A percentile compares a stretch with the other conserved stretches of the same genome.
Evolutionary conservation across 2,329 filamentous ascomycete genomes (phyloP).

Genomic region (Botrytis aclada): DNA sequence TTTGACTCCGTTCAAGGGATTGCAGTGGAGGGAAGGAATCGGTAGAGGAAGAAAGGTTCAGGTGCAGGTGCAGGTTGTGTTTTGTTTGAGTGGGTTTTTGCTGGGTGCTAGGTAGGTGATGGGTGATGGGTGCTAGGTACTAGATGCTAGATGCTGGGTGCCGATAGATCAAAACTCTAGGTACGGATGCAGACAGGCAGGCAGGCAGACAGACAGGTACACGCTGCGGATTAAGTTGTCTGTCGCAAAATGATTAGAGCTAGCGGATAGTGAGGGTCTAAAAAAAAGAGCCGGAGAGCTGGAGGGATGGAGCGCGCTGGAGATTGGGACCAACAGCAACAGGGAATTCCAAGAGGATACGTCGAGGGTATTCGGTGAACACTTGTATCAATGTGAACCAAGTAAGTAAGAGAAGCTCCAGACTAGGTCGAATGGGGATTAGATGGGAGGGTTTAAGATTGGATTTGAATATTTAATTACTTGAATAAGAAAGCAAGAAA

Average conservation of each 20-base stretch:
- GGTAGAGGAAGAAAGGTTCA: not conserved
- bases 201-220: not conserved
- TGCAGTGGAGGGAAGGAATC: not conserved
- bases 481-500: not conserved
- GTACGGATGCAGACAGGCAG: not conserved
- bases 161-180: not conserved
- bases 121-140: too few species aligned
- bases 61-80: not conserved
- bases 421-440: not conserved
- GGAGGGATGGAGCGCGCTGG: not conserved
- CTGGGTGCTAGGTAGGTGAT: not conserved
- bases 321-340: not conserved
- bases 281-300: not conserved
- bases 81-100: not conserved
- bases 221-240: not conserved
- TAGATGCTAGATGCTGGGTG: not conserved
- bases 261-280: not conserved
- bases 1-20: not conserved
- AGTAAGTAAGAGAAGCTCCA: not conserved
- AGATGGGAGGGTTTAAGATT: not conserved
- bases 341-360: not conserved
- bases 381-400: not conserved
- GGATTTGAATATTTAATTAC: not conserved
- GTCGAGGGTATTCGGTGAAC: not conserved
- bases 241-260: not conserved